These are phyloP conservation scores for Colletotrichum ledebouriae DNA, from an alignment of 2,329 filamentous ascomycete species.

Conservation along the genomic window DNA sequence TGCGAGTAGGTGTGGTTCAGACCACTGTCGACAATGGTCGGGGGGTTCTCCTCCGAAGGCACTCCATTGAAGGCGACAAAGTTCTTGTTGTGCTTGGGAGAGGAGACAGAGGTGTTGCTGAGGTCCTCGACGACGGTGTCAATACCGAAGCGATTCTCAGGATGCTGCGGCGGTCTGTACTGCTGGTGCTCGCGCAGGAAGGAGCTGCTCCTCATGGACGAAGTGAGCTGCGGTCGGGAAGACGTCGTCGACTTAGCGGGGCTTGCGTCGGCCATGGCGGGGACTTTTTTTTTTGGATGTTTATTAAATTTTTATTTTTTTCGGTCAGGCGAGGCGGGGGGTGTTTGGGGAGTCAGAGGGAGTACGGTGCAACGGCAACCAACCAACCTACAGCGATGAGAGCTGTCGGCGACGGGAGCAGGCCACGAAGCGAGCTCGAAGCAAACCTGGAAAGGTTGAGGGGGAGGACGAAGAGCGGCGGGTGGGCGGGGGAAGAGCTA, in stretches of 20 bases:
- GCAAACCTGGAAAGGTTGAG: neutral
- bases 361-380: conserved; percentile 5
- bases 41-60: conserved; percentile 70
- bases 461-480: neutral
- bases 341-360: neutral
- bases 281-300: neutral
- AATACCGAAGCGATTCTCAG: conserved; percentile 71
- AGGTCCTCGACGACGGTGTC: conserved; percentile 74
- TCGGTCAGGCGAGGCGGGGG: neutral
- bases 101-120: conserved; percentile 54
- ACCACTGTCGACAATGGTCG: conserved; percentile 72
- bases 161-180: conserved; percentile 68
- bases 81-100: conserved; percentile 51
- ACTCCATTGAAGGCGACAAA: conserved; percentile 70
- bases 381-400: conserved; percentile 11
- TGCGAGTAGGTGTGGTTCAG: conserved; percentile 74
- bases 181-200: conserved; percentile 75
- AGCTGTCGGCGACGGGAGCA: conserved; percentile 17
- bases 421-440: neutral
- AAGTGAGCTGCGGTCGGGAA: conserved; percentile 62
- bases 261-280: conserved; percentile 51
- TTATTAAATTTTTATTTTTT: neutral
- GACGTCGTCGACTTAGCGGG: conserved; percentile 50
- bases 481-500: neutral
- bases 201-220: conserved; percentile 70